Base-by-base conservation (phyloP, 805 yeast species). In the Lipomyces spencermartinsiae region DNA sequence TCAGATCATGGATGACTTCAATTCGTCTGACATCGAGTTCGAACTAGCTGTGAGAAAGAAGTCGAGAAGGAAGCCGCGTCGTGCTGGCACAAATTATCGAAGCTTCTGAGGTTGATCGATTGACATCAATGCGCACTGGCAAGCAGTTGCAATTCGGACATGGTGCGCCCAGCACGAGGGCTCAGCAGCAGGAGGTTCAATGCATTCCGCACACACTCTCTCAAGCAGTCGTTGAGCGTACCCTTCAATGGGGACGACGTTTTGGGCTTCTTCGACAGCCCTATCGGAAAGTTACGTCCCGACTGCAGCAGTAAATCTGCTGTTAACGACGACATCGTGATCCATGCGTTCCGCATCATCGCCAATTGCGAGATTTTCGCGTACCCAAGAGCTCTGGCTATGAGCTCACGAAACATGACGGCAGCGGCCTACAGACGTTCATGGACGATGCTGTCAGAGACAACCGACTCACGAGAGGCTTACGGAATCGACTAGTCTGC, bases 1-100 rank as follows among this genome's bases (percentile, higher is more conserved):
- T 39, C 46, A 39, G 46, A 39, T 39, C 46, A 39, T 39, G 46
- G 46, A 39, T 39, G 46, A 39, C 46, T 14, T 39, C n/a, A 39
- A 39, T 14, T 39, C 46, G 14, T 39, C 46, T 39, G 46, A 39
- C 46, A 12, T 39, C 14, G 46, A 39, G 46, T 39, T 39, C n/a
- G 46, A 39, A 39, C 46, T n/a, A 10, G n/a, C 46, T 39, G 46
- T 39, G n/a, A 39, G 46, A 14, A 39, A 39, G 46, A 39, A 39
- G 12, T 7, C n/a, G 46, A n/a, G 46, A 39, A 39, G n/a, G 46
- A 7, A 39, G 46, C n/a, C n/a, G 46, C n/a, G 46, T 14, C 14
- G 46, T 39, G 46, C 46, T 10, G 14, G 46, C 46, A 10, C 46
- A 2, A 9, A 39, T 39, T 39, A 39, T 39, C 46, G 46, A 39